Evolutionary conservation across 257 asterid species (phyloP).

Genomic region (Solanum pimpinellifolium): DNA sequence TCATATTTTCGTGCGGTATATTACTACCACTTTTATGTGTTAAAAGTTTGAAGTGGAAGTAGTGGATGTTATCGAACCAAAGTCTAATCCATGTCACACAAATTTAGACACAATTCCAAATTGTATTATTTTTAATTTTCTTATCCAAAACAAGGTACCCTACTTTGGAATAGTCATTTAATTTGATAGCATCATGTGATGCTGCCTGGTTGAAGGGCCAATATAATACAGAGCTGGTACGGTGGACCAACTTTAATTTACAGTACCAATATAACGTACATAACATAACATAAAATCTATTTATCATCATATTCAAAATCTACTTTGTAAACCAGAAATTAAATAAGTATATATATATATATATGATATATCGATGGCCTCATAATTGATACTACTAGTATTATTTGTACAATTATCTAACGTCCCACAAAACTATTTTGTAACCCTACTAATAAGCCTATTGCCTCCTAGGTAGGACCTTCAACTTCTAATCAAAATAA

Average conservation of each 20-base stretch:
- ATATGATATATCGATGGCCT: background rate
- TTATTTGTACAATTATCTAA: background rate
- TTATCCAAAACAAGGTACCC: background rate
- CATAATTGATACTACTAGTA: background rate
- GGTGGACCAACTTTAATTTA: background rate
- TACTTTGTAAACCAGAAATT: background rate
- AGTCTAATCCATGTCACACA: background rate
- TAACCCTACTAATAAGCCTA: background rate
- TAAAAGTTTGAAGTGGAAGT: background rate
- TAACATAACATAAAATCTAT: background rate
- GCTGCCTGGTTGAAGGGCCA: background rate
- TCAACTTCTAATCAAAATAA: background rate
- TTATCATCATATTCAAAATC: background rate
- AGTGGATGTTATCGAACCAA: background rate
- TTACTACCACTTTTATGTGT: background rate
- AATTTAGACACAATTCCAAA: background rate
- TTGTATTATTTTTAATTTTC: background rate
- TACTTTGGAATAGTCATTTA: background rate
- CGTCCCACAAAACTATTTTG: background rate
- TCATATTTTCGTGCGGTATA: background rate
- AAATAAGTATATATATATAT: background rate
- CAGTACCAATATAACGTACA: conserved; percentile 2
- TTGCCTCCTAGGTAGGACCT: background rate
- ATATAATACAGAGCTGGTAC: background rate
- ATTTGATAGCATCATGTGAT: conserved; percentile 1